Evolutionary conservation across 441 rosid genomes (phyloP), one percentile per base, ranked within the genome.

Genomic region (Eugenia klotzschiana): DNA sequence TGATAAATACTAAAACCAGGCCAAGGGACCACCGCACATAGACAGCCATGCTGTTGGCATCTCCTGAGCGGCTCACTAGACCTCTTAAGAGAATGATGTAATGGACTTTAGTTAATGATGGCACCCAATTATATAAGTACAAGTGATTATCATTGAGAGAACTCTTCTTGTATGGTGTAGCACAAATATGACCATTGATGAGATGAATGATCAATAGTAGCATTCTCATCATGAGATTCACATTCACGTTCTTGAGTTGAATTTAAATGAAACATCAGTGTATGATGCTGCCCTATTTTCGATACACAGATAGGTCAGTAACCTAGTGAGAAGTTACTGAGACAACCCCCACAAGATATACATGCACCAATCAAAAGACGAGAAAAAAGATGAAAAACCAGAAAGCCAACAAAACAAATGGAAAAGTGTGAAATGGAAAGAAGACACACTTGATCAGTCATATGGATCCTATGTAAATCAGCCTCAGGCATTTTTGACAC

Each of bases 381-480:
- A 52, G 41, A 27, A 27, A 58, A 58, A 53, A 46, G 56, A 83
- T n/a, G 51, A 22, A 46, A 33, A 37, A 57, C 72, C 79, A 73
- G 26, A 33, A 81, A 81, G 53, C 13, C 6, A 12, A 4, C 37
- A 16, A 41, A 73, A 54, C 27, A 43, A 13, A 80, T 40, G 37
- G 43, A 27, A 14, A 13, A 80, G 46, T 50, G 57, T 50, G 26
- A 15, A 74, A 51, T 83, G 81, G 57, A 60, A 54, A 80, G 82
- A 72, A 22, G 37, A 43, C 49, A 69, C 86, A 89, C 90, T 50
- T 86, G 82, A 73, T 84, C 84, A 51, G 41, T 43, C 25, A 74
- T 51, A 64, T 13, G 22, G 72, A 72, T 82, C 58, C 29, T 69
- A 40, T 86, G 83, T 81, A 69, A 25, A 83, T 77, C 51, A 73